Evolutionary conservation across 176 grass and related monocot species (phyloP), one percentile per base, ranked within the genome.

Genomic region (Thalia dealbata): DNA sequence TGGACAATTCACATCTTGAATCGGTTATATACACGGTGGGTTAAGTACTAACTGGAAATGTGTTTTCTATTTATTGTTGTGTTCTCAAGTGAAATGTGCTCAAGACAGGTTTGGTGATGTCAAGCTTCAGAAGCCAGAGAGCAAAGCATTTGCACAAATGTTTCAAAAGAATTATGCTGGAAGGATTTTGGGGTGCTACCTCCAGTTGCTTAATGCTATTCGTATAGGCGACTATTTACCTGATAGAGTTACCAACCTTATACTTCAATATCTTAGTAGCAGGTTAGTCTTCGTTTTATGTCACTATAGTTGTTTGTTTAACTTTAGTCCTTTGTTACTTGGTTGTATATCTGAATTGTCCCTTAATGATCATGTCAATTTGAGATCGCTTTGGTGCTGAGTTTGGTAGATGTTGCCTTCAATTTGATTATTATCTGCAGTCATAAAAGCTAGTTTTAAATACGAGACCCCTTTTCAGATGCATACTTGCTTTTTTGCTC

Each of bases 241-340:
- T 18, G 89, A 96, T 81, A 87, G 92, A 84, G 89, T 92, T 72
- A 87, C 82, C 80, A 96, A 96, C 66, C 92, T 96, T 77, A 72
- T 96, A 78, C 92, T 96, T 83, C 92, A 96, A 82, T 96, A 96
- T 81, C 80, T 96, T 22, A 87, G 84, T 67, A 91, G 85, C 81
- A 96, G 92, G 92, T 96, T 72, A 76, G 67, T 76, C 63, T 27
- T 64, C 4, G 14, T 64, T 13, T 52, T 69, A 73, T 48, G n/a
- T 30, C 6, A 38, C 2, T 22, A 70, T 0, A 52, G 3, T 50
- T 26, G 1, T 6, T 71, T 23, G 29, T 28, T 6, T 64, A 35
- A 3, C 15, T 32, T 30, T 3, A 15, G 0, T n/a, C 6, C 6
- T 16, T 15, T 28, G 3, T 4, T 16, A 14, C 28, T 35, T 32